Conservation (phyloP, 148 eudicot species). For the Polygonum aviculare region DNA sequence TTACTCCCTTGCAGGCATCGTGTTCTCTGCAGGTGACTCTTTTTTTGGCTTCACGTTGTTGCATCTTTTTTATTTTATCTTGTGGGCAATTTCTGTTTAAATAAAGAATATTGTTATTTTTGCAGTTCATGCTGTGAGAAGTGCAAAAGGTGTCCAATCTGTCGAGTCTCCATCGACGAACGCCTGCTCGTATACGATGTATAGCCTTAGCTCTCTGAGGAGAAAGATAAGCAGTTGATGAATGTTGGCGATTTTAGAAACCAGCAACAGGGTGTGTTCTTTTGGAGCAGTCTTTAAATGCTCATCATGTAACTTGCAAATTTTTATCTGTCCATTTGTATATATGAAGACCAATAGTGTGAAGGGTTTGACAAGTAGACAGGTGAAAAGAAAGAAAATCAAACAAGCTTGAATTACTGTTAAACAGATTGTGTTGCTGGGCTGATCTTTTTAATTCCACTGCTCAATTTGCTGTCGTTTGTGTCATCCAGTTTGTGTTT, state of each 20-base stretch:
- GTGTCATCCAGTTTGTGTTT: too few relatives aligned
- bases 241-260: background rate
- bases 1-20: slow-evolving; percentile 93
- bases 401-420: background rate
- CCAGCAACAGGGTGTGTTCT: background rate
- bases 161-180: slow-evolving; percentile 7
- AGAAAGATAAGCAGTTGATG: background rate
- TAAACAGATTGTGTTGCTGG: background rate
- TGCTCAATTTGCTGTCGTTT: background rate
- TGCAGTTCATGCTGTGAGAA: slow-evolving; percentile 75
- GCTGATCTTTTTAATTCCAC: background rate
- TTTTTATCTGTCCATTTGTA: background rate
- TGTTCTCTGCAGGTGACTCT: slow-evolving; percentile 68
- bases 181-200: slow-evolving; percentile 82
- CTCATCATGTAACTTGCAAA: background rate
- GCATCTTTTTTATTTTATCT: background rate
- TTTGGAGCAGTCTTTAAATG: background rate
- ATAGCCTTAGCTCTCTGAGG: slow-evolving; percentile 20
- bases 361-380: background rate
- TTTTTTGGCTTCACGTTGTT: background rate
- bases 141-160: slow-evolving; percentile 60
- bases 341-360: background rate
- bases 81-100: slow-evolving; percentile 45
- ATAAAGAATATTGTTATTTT: slow-evolving; percentile 54
- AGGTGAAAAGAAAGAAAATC: background rate